Evolutionary conservation across 345 rosid genomes (phyloP).

Genomic region (Atalantia buxifolia): DNA sequence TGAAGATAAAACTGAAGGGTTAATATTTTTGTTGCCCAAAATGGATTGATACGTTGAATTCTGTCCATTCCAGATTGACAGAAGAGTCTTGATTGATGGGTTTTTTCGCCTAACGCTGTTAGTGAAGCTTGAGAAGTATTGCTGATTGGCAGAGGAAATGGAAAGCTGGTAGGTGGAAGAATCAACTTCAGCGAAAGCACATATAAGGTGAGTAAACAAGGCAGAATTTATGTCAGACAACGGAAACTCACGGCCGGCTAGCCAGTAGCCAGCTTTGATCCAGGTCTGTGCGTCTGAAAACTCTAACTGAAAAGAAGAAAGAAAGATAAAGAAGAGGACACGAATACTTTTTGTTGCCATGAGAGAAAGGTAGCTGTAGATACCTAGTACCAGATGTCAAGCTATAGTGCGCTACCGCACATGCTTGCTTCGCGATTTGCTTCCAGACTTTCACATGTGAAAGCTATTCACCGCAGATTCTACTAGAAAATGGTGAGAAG

Average conservation of each 20-base stretch:
- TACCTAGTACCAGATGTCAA: neutral
- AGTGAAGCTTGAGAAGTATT: conserved; percentile 10
- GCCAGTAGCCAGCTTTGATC: conserved; percentile 16
- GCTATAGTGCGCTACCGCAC: neutral
- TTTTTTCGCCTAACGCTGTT: conserved; percentile 12
- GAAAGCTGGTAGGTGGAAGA: conserved; percentile 12
- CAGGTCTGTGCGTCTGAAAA: neutral
- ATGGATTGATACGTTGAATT: neutral
- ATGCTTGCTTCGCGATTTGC: neutral
- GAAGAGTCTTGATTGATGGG: conserved; percentile 16
- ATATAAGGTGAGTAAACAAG: conserved; percentile 14
- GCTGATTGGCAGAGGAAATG: neutral
- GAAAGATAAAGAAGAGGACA: neutral
- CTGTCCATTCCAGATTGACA: conserved; percentile 17
- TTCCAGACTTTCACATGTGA: neutral
- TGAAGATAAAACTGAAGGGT: conserved; percentile 26
- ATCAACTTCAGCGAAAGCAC: conserved; percentile 11
- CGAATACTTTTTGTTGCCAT: neutral
- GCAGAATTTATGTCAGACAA: conserved; percentile 9
- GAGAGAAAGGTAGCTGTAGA: neutral
- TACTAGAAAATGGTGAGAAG: neutral
- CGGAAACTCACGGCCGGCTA: neutral
- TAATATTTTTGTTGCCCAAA: neutral
- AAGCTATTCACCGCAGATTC: neutral
- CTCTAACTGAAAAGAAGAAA: neutral